Evolutionary conservation across 371 early-diverging fungal species (phyloP), one percentile per base, ranked within the genome.

Genomic region (Zychaea mexicana): DNA sequence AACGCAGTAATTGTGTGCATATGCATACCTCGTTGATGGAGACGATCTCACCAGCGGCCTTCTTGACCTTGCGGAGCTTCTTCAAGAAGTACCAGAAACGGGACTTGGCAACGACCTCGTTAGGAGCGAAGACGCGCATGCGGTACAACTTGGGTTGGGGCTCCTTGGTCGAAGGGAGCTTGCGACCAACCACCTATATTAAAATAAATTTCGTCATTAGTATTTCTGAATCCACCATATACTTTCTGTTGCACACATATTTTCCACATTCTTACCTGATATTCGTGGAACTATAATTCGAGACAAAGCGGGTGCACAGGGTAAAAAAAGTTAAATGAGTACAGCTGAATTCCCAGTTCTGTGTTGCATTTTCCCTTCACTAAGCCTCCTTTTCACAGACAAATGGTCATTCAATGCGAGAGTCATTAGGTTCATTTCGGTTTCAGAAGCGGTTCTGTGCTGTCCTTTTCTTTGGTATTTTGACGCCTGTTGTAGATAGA

Each of bases 11-110:
- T 42, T 42, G 8, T 2, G 8, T 36, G 13, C n/a, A 42, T 42
- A 42, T 46, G 26, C 15, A 17, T 79, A 92, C 90, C 88, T 96
- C 89, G 90, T 96, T 97, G 80, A 98, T 86, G 58, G 94, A 87
- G 64, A 99, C 94, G 73, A 99, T 93, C 84, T 96, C 94, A 71
- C 93, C 96, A 69, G 88, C 89, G 36, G 96, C 91, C 88, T 93
- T 93, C 93, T 99, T 99, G 78, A 98, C 95, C 89, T 98, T 97
- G 87, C 92, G 91, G 78, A 96, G 92, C 87, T 94, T 92, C 83
- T 92, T 94, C 80, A 99, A 76, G 85, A 96, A 95, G 88, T 98
- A 97, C 95, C 97, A 97, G 92, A 96, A 98, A 74, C 96, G 94
- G 73, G 93, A 90, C 90, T 96, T 96, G 82, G 99, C 99, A 67